Percentiles rank a stretch among this genome's conserved stretches.
These are phyloP conservation scores for Penicillium verrucosum DNA, from an alignment of 2,329 filamentous ascomycete species.

Conservation along the genomic window DNA sequence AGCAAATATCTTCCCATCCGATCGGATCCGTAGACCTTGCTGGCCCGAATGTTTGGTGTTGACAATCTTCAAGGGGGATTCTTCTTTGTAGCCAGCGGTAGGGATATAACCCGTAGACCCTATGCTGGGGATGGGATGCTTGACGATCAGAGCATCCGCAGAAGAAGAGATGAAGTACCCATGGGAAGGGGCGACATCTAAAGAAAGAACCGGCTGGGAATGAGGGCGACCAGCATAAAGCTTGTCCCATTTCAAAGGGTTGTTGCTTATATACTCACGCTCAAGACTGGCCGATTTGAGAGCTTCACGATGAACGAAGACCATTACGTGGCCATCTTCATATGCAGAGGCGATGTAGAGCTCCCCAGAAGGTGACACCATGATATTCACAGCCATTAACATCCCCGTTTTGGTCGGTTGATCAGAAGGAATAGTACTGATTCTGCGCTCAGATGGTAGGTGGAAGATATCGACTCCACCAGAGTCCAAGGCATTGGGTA, in stretches of 20 bases:
- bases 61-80: conserved; percentile 55
- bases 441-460: conserved; percentile 70
- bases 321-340: conserved; percentile 74
- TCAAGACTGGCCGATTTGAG: conserved; percentile 35
- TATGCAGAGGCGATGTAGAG: conserved; percentile 73
- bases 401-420: conserved; percentile 57
- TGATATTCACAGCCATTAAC: conserved; percentile 77
- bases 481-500: conserved; percentile 72
- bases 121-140: conserved; percentile 61
- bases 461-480: conserved; percentile 82
- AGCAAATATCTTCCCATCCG: conserved; percentile 77
- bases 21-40: conserved; percentile 72
- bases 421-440: conserved; percentile 56
- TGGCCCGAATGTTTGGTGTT: conserved; percentile 90
- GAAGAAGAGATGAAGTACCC: conserved; percentile 73
- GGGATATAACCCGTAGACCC: conserved; percentile 2
- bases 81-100: conserved; percentile 17
- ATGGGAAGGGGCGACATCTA: conserved; percentile 53
- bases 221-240: conserved; percentile 67
- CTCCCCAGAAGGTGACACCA: conserved; percentile 46
- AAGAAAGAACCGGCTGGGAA: conserved; percentile 75
- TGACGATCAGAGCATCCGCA: conserved; percentile 75
- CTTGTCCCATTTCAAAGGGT: conserved; percentile 48
- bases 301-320: conserved; percentile 54
- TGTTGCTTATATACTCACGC: conserved; percentile 12